Percentiles rank a stretch among this genome's conserved stretches.
Conservation (phyloP, 495 filamentous ascomycete genomes). For the Hypoxylon trugodes region DNA sequence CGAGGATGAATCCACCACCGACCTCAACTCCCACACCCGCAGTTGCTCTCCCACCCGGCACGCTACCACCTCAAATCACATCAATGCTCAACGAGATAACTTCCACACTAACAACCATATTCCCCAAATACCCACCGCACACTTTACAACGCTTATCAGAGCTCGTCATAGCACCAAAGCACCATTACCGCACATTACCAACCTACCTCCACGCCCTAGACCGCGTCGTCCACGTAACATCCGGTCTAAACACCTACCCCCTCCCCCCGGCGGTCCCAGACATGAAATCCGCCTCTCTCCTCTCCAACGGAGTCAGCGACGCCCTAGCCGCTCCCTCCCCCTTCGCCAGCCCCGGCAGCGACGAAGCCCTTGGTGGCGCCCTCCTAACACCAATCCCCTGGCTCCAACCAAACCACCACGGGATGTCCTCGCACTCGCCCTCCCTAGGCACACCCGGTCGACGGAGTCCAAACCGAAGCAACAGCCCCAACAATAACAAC, state of each 20-base stretch:
- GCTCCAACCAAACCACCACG: conserved; percentile 58
- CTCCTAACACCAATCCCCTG: conserved; percentile 94
- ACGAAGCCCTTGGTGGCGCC: conserved; percentile 90
- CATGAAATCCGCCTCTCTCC: conserved; percentile 50
- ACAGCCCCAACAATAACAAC: conserved; percentile 32
- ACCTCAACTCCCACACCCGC: conserved; percentile 26
- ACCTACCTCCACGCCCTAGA: conserved; percentile 91
- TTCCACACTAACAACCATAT: conserved; percentile 70
- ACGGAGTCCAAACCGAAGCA: conserved; percentile 38
- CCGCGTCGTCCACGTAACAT: conserved; percentile 92
- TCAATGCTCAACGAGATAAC: conserved; percentile 72
- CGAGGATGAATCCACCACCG: conserved; percentile 31
- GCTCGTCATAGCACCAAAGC: conserved; percentile 78
- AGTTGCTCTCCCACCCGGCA: conserved; percentile 38
- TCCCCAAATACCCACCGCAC: conserved; percentile 81
- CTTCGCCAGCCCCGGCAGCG: conserved; percentile 66
- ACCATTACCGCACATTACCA: conserved; percentile 80
- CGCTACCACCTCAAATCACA: conserved; percentile 70
- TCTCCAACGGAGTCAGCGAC: conserved; percentile 69
- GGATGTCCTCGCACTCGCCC: conserved; percentile 18
- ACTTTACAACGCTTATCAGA: conserved; percentile 93
- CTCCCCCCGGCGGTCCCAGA: conserved; percentile 70
- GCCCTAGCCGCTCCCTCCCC: conserved; percentile 70
- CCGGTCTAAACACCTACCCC: conserved; percentile 79
- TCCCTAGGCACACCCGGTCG: conserved; percentile 20